Evolutionary conservation across 1,139 yeast species (phyloP).

Genomic region (Wickerhamomyces sp.): DNA sequence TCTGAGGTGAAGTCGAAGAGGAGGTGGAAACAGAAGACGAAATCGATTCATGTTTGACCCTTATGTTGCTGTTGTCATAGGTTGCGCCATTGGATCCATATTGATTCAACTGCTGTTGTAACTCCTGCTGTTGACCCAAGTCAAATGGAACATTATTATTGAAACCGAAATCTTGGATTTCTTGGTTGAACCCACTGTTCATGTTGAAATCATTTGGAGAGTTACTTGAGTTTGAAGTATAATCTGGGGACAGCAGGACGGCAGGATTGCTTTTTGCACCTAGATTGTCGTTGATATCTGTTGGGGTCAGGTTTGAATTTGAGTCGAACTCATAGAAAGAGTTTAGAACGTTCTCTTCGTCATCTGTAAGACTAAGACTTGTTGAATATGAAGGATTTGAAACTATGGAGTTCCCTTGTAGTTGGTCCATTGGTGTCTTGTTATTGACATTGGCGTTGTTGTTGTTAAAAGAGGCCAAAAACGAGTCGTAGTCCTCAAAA

Average conservation of each 20-base stretch:
- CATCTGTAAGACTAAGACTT: conserved; percentile 8
- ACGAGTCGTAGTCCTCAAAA: conserved; percentile 27
- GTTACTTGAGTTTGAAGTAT: conserved; percentile 15
- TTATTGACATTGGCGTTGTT: not conserved
- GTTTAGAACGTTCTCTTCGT: conserved; percentile 2
- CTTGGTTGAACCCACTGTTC: conserved; percentile 2
- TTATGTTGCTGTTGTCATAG: conserved; percentile 1
- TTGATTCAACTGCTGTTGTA: not conserved
- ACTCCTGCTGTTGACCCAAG: not conserved
- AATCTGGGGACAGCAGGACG: conserved; percentile 18
- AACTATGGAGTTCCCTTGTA: conserved; percentile 5
- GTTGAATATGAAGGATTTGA: conserved; percentile 19
- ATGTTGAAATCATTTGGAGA: conserved; percentile 15
- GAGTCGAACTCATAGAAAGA: not conserved
- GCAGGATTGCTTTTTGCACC: not conserved
- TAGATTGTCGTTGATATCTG: not conserved
- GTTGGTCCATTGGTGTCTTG: not conserved
- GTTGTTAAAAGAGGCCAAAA: conserved; percentile 22
- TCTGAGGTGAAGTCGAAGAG: conserved; percentile 8
- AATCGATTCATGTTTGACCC: conserved; percentile 9
- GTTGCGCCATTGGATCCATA: too few relatives aligned
- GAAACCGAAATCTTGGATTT: conserved; percentile 9
- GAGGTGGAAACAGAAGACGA: conserved; percentile 10
- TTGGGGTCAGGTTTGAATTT: not conserved
- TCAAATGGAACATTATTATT: conserved; percentile 1